Base-by-base conservation (phyloP, 2,329 filamentous ascomycete genomes). In the Colletotrichum gloeosporioides region DNA sequence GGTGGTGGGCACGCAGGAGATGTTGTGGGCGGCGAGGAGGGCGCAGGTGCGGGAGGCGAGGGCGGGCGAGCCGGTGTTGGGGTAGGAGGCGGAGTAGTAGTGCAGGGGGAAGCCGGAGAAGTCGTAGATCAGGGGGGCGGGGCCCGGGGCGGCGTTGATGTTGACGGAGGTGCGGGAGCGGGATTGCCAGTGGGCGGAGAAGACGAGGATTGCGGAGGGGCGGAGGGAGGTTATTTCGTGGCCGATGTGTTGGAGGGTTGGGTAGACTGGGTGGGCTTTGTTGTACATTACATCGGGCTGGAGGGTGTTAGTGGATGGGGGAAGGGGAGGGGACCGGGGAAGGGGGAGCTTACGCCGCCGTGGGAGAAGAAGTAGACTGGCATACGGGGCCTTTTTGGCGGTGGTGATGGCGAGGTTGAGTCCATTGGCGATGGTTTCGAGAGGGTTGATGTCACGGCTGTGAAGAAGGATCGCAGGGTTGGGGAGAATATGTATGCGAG, bases 121-220 rank as follows among this genome's bases (percentile, higher is more conserved):
- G 81, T 95, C 93, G 82, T 95, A 95, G 67, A 95, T 93, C 78
- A 95, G 81, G 73, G 93, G 90, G 5, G 90, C 92, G n/a, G 88
- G n/a, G 5, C 25, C 85, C 73, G 91, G 91, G 4, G 90, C 92
- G 10, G 89, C 91, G 82, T 95, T 95, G 79, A 95, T 89, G 80
- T 93, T 87, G 77, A 95, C 89, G 5, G 29, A n/a, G 5, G 86
- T 87, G 79, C 89, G 86, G 53, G 84, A 84, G 71, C 81, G 85
- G 62, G 89, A 92, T 84, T 95, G 92, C 94, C 94, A 96, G 83
- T 96, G 94, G 1, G 93, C 94, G 1, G 94, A 95, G 82, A 96
- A 93, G 31, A 95, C 92, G 1, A 96, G 91, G 18, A 96, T 89
- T 3, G 93, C 94, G 77, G 91, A 92, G 3, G 94, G 94, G 80